A percentile compares a stretch with the other conserved stretches of the same genome.
These are phyloP conservation scores for Saussurea involucrata DNA, from an alignment of 129 eudicot genomes.

Conservation along the genomic window DNA sequence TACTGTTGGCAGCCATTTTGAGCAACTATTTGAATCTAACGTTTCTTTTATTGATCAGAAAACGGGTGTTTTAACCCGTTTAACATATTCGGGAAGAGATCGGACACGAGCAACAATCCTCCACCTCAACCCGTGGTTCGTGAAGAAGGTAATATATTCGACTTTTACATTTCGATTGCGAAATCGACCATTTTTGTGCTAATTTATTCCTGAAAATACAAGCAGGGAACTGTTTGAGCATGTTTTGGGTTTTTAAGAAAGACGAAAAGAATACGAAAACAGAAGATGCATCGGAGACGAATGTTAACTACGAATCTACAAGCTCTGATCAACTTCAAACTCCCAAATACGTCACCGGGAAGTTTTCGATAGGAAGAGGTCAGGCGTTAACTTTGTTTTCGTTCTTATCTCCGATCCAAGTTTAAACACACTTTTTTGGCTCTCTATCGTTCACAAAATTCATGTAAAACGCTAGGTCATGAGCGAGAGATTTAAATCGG, in stretches of 20 bases:
- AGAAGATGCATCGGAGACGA: neutral
- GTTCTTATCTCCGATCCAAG: neutral
- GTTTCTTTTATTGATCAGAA: neutral
- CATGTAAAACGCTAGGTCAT: no score
- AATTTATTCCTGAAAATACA: neutral
- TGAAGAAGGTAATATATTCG: constrained; percentile 15
- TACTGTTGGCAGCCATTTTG: no score
- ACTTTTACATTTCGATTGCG: neutral
- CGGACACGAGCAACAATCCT: neutral
- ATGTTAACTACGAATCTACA: neutral
- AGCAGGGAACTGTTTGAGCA: constrained; percentile 26
- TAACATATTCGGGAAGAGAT: constrained; percentile 15
- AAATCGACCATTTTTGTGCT: neutral
- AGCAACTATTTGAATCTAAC: neutral
- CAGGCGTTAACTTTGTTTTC: neutral
- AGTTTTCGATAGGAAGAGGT: constrained; percentile 2
- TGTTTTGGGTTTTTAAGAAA: constrained; percentile 19
- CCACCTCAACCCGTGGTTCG: neutral
- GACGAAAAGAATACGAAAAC: neutral
- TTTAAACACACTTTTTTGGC: no score
- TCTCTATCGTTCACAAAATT: no score
- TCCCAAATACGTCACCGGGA: neutral
- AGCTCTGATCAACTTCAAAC: constrained; percentile 5
- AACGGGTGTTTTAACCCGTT: constrained; percentile 27
- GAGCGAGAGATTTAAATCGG: no score